A percentile compares a stretch with the other conserved stretches of the same genome.
phyloP scores from a whole-genome alignment of 108 stramenopile genomes.

The Mayamaea pseudoterrestris region DNA sequence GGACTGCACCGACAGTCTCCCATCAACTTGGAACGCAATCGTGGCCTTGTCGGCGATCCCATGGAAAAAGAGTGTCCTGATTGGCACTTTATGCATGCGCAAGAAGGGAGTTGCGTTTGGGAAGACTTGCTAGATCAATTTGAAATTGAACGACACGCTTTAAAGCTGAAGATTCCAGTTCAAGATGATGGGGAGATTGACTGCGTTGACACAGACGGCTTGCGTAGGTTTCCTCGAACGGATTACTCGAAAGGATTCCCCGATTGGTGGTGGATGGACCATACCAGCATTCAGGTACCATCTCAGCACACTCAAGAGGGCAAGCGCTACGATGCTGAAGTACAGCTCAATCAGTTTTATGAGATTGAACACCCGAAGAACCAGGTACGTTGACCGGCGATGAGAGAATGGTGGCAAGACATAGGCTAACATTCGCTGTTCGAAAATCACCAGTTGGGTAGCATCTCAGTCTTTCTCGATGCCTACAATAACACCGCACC shows the following conservation, averaged over 20 bases:
- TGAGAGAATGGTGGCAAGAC: not conserved
- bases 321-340: slow-evolving; percentile 32
- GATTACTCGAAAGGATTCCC: slow-evolving; percentile 35
- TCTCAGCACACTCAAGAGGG: slow-evolving; percentile 38
- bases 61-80: slow-evolving; percentile 10
- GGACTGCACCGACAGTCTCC: slow-evolving; percentile 27
- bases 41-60: slow-evolving; percentile 5
- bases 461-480: slow-evolving; percentile 23
- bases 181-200: not conserved
- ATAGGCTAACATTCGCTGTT: not conserved
- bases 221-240: not conserved
- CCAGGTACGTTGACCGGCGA: not conserved
- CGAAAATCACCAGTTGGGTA: slow-evolving; percentile 15
- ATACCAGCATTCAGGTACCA: slow-evolving; percentile 33
- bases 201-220: not conserved
- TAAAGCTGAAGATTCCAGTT: slow-evolving; percentile 7
- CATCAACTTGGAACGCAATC: slow-evolving; percentile 17
- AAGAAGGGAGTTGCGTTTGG: slow-evolving; percentile 17
- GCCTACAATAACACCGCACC: slow-evolving; percentile 17
- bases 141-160: slow-evolving; percentile 9
- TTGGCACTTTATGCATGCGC: slow-evolving; percentile 39
- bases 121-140: slow-evolving; percentile 20
- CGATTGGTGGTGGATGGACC: slow-evolving; percentile 26
- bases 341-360: slow-evolving; percentile 28
- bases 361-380: slow-evolving; percentile 3